phyloP scores from a whole-genome alignment of 441 rosid genomes.

The Adansonia rubrostipa region DNA sequence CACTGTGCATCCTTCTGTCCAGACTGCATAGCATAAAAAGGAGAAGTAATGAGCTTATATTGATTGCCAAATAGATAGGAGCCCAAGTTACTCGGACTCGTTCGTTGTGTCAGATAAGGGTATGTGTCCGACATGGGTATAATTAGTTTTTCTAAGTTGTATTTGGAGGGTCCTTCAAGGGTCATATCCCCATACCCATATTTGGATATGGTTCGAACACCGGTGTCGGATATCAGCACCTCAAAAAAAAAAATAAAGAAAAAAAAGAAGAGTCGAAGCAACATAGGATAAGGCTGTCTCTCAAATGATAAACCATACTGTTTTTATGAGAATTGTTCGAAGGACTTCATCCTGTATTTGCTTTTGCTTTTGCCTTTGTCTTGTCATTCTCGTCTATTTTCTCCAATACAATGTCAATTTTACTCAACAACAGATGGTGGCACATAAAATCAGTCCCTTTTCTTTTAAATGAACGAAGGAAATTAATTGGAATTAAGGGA shows the following conservation, averaged over 20 bases:
- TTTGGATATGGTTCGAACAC: not conserved
- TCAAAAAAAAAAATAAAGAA: no score
- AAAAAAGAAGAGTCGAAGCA: no score
- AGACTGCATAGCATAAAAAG: not conserved
- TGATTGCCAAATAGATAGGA: not conserved
- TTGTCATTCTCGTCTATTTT: not conserved
- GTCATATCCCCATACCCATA: not conserved
- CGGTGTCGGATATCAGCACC: not conserved
- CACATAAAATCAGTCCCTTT: not conserved
- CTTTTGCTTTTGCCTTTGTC: not conserved
- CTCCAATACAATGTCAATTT: not conserved
- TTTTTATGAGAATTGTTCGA: not conserved
- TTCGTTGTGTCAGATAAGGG: no score
- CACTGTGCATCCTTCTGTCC: not conserved
- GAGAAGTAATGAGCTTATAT: not conserved
- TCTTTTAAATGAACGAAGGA: not conserved
- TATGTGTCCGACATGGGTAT: no score
- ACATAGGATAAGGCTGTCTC: not conserved
- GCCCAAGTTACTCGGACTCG: no score
- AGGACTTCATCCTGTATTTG: not conserved
- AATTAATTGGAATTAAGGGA: conserved; percentile 1
- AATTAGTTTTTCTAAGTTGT: no score
- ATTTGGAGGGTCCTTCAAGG: no score
- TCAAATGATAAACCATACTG: not conserved
- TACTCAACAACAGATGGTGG: not conserved